Percentiles rank a stretch among this genome's conserved stretches.
Evolutionary conservation across 306 rosid genomes (phyloP).

Genomic region (Sesbania bispinosa): DNA sequence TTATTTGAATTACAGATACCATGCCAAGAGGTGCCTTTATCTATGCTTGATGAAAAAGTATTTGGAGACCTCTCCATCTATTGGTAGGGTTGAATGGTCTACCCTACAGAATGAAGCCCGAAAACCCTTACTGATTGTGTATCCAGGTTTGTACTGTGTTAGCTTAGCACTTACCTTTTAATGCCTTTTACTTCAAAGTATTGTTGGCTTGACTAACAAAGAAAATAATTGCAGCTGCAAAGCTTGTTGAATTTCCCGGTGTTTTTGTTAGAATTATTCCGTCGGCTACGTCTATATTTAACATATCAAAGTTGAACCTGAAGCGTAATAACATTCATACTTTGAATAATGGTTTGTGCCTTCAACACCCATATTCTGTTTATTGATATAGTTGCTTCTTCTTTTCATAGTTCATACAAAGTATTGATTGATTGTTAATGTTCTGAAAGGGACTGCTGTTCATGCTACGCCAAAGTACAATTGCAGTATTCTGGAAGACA

Average conservation of each 20-base stretch:
- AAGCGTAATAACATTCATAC: conserved; percentile 69
- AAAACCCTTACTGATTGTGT: conserved; percentile 62
- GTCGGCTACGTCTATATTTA: conserved; percentile 54
- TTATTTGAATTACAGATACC: conserved; percentile 83
- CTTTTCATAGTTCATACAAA: not conserved
- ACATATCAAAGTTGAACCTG: conserved; percentile 51
- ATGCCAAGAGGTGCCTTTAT: conserved; percentile 83
- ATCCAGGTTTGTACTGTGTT: conserved; percentile 61
- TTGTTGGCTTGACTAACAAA: not conserved
- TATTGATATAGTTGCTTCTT: not conserved
- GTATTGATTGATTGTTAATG: conserved; percentile 19
- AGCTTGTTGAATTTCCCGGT: conserved; percentile 49
- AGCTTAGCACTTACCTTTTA: not conserved
- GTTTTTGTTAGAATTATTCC: conserved; percentile 65
- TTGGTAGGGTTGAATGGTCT: conserved; percentile 80
- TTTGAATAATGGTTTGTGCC: conserved; percentile 52
- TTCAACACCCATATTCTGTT: conserved; percentile 8
- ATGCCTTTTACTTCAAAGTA: not conserved
- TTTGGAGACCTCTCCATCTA: conserved; percentile 52
- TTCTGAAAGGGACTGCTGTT: conserved; percentile 45
- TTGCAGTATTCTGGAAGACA: conserved; percentile 86
- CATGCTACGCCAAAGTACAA: conserved; percentile 85
- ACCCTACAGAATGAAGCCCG: conserved; percentile 80
- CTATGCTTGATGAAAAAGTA: conserved; percentile 70
- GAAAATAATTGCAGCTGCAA: conserved; percentile 41